Conservation (phyloP, 768 basidiomycete genomes). For the Tulasnella calospora region DNA sequence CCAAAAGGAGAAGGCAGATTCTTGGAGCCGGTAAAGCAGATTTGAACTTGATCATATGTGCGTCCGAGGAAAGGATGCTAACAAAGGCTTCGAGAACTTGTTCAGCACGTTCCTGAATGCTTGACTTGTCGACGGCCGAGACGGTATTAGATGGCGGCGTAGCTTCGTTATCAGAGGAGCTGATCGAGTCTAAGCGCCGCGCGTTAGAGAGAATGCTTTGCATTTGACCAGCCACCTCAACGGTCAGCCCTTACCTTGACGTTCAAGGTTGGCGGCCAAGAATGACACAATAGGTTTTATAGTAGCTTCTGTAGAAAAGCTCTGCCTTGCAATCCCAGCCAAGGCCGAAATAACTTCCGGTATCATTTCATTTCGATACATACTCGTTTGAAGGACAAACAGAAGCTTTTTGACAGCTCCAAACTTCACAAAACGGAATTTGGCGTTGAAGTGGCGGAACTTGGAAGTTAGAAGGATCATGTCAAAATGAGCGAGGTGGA, state of each 20-base stretch:
- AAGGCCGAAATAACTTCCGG: conserved; percentile 56
- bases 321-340: conserved; percentile 53
- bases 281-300: conserved; percentile 86
- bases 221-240: background rate
- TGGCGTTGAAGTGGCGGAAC: conserved; percentile 71
- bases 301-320: conserved; percentile 65
- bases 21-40: conserved; percentile 70
- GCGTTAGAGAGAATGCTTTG: background rate
- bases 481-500: conserved; percentile 76
- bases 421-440: conserved; percentile 66
- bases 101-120: conserved; percentile 57
- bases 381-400: conserved; percentile 75
- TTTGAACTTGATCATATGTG: conserved; percentile 64
- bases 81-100: conserved; percentile 63
- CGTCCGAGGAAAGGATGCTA: conserved; percentile 51
- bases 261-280: conserved; percentile 72
- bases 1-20: conserved; percentile 72
- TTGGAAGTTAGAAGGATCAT: conserved; percentile 68
- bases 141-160: conserved; percentile 35
- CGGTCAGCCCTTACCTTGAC: conserved; percentile 45
- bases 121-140: conserved; percentile 50
- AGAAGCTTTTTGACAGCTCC: conserved; percentile 67
- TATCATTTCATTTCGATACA: conserved; percentile 57
- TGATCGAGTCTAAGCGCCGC: background rate
- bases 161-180: background rate